Evolutionary conservation across 768 basidiomycete genomes (phyloP), one percentile per base, ranked within the genome.

Genomic region (Agrocybe pediades): DNA sequence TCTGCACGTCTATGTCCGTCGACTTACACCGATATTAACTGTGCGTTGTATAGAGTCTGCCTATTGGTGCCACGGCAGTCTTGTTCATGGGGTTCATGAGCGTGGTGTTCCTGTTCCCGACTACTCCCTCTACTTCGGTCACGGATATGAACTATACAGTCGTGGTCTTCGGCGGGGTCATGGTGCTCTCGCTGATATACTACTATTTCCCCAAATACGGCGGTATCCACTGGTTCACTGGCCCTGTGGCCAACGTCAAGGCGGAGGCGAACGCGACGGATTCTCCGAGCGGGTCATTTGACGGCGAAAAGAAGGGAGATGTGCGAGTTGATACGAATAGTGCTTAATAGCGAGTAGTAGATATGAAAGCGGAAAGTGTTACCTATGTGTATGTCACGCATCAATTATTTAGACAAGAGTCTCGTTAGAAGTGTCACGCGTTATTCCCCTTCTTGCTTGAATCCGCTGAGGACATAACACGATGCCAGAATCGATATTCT

Each of bases 131-230:
- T n/a, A 72, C 84, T 2, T 64, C 59, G 41, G 66, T 76, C 3
- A 52, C 58, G 9, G 71, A 73, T 47, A 90, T 92, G 88, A 91
- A 91, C 68, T 92, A 90, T 60, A 81, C 83, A 0, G 73, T 85
- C 36, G 85, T 87, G 25, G 88, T 92, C 3, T 69, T 86, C 2
- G 84, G 83, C 0, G 87, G 84, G 2, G 75, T 84, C 2, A 68
- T 90, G 54, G 44, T 74, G 3, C 75, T 90, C 23, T 81, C 87
- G 2, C 61, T 87, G 15, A 57, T 75, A 1, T 92, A 84, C 75
- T 92, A 86, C 65, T 90, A 84, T 67, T 78, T 87, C 65, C 87
- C 87, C 1, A 73, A 76, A 36, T 89, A 90, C 49, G 89, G 89
- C 5, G 90, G 89, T 2, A 74, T 78, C n/a, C 71, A 87, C 60